Base-by-base conservation (phyloP, 1,139 yeast species). In the Kazachstania sp. region DNA sequence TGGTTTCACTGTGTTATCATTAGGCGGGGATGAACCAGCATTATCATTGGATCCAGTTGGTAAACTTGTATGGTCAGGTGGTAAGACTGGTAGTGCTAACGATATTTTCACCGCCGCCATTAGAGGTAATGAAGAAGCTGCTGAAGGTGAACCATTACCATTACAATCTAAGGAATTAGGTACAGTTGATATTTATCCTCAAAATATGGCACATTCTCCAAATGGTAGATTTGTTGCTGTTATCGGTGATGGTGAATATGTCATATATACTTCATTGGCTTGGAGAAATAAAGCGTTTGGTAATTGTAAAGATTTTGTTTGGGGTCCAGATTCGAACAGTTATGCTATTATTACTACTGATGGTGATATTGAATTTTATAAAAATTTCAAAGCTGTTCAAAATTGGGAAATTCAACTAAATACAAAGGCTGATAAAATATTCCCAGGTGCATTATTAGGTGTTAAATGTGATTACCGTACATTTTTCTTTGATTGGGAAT, bases 251-350 rank as follows among this genome's bases (percentile, higher is more conserved):
- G 97, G 97, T 51, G 98, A 92, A 69, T 92, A 87, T 66, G 87
- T 92, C 59, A 83, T 94, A 49, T 94, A 92, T 71, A 88, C 97
- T 8, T 94, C 98, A 1, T 77, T 94, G 61, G 97, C 97, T 1
- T 92, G 98, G 98, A 81, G 98, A 71, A 88, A 94, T 58, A 92
- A 88, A 70, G 78, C 90, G 44, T 92, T 86, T 66, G 98, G 97
- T 54, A 77, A 80, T 49, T 97, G 95, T 15, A 71, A 81, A 50
- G 97, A 88, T 63, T 88, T 94, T 67, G 95, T 81, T 39, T 92
- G 99, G 99, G 83, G 95, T 40, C 86, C 83, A 54, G 97, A 92
- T 67, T 82, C 95, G 19, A 84, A 86, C 59, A 75, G 82, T 54
- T 92, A 79, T 69, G 98, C 97, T 30, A 78, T 88, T 47, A 78